These are phyloP conservation scores for Phytophthora ohioensis DNA, from an alignment of 352 stramenopile genomes.

Conservation along the genomic window DNA sequence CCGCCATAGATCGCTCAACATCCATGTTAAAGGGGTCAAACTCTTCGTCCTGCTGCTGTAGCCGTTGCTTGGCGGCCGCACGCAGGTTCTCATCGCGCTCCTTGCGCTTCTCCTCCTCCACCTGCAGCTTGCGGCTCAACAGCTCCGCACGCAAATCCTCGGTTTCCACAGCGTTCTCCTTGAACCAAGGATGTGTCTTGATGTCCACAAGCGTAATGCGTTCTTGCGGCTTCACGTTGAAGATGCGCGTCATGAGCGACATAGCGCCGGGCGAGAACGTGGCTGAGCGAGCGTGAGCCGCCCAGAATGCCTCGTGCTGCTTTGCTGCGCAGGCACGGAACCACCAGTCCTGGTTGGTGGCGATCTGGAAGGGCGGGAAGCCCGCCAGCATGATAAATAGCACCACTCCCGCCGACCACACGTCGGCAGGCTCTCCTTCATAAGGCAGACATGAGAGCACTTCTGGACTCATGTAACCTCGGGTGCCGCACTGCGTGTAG, in stretches of 20 bases:
- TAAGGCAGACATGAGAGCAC: constrained; percentile 87
- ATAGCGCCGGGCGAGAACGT: constrained; percentile 80
- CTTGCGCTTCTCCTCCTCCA: constrained; percentile 76
- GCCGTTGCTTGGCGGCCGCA: constrained; percentile 40
- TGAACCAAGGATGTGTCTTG: constrained; percentile 76
- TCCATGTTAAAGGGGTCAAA: constrained; percentile 73
- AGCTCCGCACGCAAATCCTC: constrained; percentile 65
- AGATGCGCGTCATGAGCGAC: constrained; percentile 78
- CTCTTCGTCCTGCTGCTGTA: constrained; percentile 52
- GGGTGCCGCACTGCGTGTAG: constrained; percentile 91
- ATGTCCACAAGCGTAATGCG: constrained; percentile 84
- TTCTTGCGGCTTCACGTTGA: constrained; percentile 73
- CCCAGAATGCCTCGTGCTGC: constrained; percentile 86
- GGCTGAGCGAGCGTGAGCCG: constrained; percentile 71
- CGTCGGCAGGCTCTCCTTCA: constrained; percentile 88
- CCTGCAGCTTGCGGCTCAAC: constrained; percentile 66
- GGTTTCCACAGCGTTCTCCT: constrained; percentile 49
- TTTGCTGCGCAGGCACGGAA: constrained; percentile 79
- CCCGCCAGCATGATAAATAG: constrained; percentile 95
- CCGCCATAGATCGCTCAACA: constrained; percentile 50
- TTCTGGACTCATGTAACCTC: constrained; percentile 94
- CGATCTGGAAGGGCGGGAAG: constrained; percentile 93
- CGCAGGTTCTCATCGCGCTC: constrained; percentile 69
- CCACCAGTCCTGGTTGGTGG: constrained; percentile 91
- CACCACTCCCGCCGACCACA: constrained; percentile 94